A percentile compares a stretch with the other conserved stretches of the same genome.
These are phyloP conservation scores for Triglochin maritima DNA, from an alignment of 106 monocot genomes.

Conservation along the genomic window DNA sequence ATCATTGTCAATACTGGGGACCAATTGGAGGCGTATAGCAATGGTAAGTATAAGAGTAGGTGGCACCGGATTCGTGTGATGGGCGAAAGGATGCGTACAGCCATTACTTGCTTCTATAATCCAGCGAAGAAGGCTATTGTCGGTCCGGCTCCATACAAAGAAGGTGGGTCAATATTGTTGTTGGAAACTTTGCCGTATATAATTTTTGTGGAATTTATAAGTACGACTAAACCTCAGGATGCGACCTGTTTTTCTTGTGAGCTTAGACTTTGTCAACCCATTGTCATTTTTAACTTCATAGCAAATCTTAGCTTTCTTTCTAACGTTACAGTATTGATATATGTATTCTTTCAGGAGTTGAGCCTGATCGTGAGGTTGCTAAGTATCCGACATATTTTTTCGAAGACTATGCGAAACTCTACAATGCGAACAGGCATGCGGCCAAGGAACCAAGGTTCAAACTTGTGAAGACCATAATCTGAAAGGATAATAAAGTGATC, in stretches of 20 bases:
- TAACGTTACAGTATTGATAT: no score
- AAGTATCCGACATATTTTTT: constrained; percentile 41
- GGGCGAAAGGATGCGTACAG: constrained; percentile 40
- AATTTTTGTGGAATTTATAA: no score
- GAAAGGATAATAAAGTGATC: no score
- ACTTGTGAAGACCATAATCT: constrained; percentile 31
- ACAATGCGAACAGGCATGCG: constrained; percentile 39
- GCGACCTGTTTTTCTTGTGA: no score
- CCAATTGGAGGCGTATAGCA: constrained; percentile 70
- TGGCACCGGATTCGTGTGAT: constrained; percentile 39
- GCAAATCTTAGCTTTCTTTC: no score
- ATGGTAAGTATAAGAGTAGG: constrained; percentile 62
- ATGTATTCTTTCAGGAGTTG: not conserved
- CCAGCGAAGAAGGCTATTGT: constrained; percentile 46
- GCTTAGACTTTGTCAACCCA: no score
- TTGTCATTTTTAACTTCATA: no score
- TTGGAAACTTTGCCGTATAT: no score
- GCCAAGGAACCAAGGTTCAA: constrained; percentile 66
- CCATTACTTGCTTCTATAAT: constrained; percentile 68
- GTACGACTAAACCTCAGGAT: no score
- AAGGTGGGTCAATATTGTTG: not conserved
- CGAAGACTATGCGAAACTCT: constrained; percentile 56
- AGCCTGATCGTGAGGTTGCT: not conserved
- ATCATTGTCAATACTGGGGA: constrained; percentile 84
- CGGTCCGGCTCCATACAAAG: constrained; percentile 21